Base-by-base conservation (phyloP, 306 rosid genomes). In the Trifolium fragiferum region DNA sequence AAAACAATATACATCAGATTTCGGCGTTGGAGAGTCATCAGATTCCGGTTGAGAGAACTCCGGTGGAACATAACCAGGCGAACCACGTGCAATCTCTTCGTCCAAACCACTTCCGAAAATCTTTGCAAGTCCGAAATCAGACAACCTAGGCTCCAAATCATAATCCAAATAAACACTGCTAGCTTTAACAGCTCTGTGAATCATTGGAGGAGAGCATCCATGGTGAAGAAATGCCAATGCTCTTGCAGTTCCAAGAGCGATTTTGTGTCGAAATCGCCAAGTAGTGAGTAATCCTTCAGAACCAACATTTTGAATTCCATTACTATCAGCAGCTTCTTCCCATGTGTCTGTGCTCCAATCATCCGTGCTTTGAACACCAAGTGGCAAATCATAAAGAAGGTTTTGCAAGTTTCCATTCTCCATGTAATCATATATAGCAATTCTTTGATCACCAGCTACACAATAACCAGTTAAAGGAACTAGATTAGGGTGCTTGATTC, bases 191-290 rank as follows among this genome's bases (percentile, higher is more conserved):
- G 86, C 99, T 82, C 96, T 86, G 18, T 95, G 99, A 43, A 89
- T 92, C 49, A 95, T 95, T 23, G 99, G 91, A 65, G 99, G 99
- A 3, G 95, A 95, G 67, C 99, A 95, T n/a, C 99, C 98, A 66
- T 95, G 99, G 65, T 95, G 99, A 57, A 95, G 85, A 85, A 90
- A 95, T 4, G 98, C 99, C 53, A 95, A 80, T 23, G 99, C 98
- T 71, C 99, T 81, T 1, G 99, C 99, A 0, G 90, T 88, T 13
- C 99, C 97, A n/a, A 95, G 89, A 2, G 99, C 96, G 0, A 95
- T 92, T 53, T 87, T 90, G 88, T 95, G 99, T 25, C 97, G 93
- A 57, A 95, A 95, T 73, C 84, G 80, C 98, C 99, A 95, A 10
- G 92, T 83, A 73, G 93, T 90, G 77, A 92, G 80, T 66, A 82